These are phyloP conservation scores for Lenzites betulinus DNA, from an alignment of 768 basidiomycete genomes.

Conservation along the genomic window DNA sequence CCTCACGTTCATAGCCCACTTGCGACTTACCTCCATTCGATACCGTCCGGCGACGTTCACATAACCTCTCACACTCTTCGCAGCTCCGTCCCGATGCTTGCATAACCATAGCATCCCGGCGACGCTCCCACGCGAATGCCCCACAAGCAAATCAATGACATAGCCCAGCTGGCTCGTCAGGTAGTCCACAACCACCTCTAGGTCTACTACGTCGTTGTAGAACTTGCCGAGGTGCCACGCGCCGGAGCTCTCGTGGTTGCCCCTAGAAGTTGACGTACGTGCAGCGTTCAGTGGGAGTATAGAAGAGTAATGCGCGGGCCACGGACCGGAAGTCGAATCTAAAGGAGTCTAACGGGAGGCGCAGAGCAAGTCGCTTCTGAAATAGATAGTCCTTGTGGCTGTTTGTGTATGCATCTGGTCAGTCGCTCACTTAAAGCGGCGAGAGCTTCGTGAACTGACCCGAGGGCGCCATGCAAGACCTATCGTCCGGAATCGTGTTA, in stretches of 20 bases:
- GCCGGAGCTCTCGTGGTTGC: slow-evolving; percentile 77
- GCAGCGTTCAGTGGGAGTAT: background rate
- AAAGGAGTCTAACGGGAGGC: slow-evolving; percentile 76
- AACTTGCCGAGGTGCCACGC: slow-evolving; percentile 53
- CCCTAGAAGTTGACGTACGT: slow-evolving; percentile 43
- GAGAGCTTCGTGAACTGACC: slow-evolving; percentile 45
- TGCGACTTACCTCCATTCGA: slow-evolving; percentile 66
- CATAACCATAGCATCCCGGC: slow-evolving; percentile 70
- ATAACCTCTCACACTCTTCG: slow-evolving; percentile 55
- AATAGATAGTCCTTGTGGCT: slow-evolving; percentile 89
- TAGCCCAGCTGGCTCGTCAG: slow-evolving; percentile 65
- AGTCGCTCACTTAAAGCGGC: too few species aligned
- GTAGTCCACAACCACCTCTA: slow-evolving; percentile 63
- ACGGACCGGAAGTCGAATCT: slow-evolving; percentile 84
- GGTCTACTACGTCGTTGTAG: slow-evolving; percentile 62
- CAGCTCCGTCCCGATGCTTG: slow-evolving; percentile 45
- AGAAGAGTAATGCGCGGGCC: background rate
- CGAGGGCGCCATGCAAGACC: slow-evolving; percentile 81
- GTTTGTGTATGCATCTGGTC: slow-evolving; percentile 1
- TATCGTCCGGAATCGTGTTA: slow-evolving; percentile 34
- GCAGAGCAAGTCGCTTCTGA: slow-evolving; percentile 67
- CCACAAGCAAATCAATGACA: slow-evolving; percentile 66
- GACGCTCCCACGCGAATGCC: slow-evolving; percentile 79
- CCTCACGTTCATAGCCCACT: background rate
- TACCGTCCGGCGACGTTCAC: slow-evolving; percentile 80